Percentiles rank a stretch among this genome's conserved stretches.
Evolutionary conservation across 495 filamentous ascomycete genomes (phyloP).

Genomic region (Oidiodendron maius): DNA sequence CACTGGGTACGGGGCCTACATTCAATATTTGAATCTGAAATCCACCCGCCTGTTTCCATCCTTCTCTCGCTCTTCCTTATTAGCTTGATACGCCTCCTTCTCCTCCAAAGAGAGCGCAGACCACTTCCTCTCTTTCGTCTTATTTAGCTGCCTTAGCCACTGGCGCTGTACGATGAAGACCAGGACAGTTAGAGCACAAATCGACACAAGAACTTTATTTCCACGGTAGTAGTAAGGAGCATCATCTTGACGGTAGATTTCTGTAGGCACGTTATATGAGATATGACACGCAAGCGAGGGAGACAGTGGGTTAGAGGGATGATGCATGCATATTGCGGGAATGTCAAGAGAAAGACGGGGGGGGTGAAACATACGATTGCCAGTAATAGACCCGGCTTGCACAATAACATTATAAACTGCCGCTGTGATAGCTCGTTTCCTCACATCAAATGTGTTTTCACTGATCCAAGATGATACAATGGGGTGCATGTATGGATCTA

Average conservation of each 20-base stretch:
- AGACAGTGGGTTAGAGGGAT: no score
- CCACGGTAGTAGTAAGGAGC: constrained; percentile 33
- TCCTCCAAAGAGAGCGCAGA: constrained; percentile 28
- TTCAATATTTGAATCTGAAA: constrained; percentile 28
- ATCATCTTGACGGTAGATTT: constrained; percentile 31
- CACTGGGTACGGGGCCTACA: no score
- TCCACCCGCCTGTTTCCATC: constrained; percentile 36
- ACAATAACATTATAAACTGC: constrained; percentile 41
- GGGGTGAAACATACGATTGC: constrained; percentile 30
- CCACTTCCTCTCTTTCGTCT: constrained; percentile 33
- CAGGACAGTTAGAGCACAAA: constrained; percentile 28
- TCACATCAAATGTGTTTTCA: constrained; percentile 36
- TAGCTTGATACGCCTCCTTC: constrained; percentile 26
- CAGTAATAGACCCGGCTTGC: constrained; percentile 30
- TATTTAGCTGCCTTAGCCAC: constrained; percentile 29
- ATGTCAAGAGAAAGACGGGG: constrained; percentile 30
- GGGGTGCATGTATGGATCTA: constrained; percentile 41
- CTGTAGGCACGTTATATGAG: no score
- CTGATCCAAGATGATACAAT: constrained; percentile 37
- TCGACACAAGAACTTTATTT: constrained; percentile 31
- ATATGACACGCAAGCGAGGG: no score
- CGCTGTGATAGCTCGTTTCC: constrained; percentile 35
- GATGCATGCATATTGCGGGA: no score
- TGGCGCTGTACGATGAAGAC: constrained; percentile 27
- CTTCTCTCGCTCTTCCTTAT: constrained; percentile 25